A percentile compares a stretch with the other conserved stretches of the same genome.
Conservation (phyloP, 164 flowering plant genomes). For the Magnolia officinalis region DNA sequence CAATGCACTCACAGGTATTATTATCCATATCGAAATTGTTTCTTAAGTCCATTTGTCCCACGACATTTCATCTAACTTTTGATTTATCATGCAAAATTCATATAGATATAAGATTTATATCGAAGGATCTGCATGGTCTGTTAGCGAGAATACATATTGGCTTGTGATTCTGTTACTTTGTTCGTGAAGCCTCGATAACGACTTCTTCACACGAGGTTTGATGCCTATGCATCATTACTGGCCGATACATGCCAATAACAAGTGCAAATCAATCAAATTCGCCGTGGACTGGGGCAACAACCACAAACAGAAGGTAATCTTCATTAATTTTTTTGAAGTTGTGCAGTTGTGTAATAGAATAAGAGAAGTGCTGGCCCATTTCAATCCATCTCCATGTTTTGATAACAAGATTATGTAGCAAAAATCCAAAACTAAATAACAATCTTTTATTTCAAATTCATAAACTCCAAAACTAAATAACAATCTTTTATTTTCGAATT, state of each 20-base stretch:
- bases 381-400: neutral
- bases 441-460: too few species aligned
- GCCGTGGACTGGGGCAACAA: slow-evolving; percentile 77
- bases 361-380: neutral
- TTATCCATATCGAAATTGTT: neutral
- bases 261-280: slow-evolving; percentile 51
- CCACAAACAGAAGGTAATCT: slow-evolving; percentile 39
- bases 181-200: slow-evolving; percentile 44
- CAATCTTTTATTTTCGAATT: too few species aligned
- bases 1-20: slow-evolving; percentile 61
- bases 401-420: too few species aligned
- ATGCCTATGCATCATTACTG: slow-evolving; percentile 61
- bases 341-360: neutral
- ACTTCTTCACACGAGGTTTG: slow-evolving; percentile 57
- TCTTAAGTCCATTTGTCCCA: neutral
- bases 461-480: too few species aligned
- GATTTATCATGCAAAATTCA: neutral
- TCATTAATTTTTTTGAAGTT: neutral
- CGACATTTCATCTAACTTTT: neutral
- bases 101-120: slow-evolving; percentile 56
- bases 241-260: slow-evolving; percentile 43
- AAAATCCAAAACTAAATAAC: too few species aligned
- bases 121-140: slow-evolving; percentile 79
- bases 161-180: slow-evolving; percentile 56
- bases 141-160: slow-evolving; percentile 64